Conservation (phyloP, 2,329 filamentous ascomycete species). For the Zymoseptoria passerinii region DNA sequence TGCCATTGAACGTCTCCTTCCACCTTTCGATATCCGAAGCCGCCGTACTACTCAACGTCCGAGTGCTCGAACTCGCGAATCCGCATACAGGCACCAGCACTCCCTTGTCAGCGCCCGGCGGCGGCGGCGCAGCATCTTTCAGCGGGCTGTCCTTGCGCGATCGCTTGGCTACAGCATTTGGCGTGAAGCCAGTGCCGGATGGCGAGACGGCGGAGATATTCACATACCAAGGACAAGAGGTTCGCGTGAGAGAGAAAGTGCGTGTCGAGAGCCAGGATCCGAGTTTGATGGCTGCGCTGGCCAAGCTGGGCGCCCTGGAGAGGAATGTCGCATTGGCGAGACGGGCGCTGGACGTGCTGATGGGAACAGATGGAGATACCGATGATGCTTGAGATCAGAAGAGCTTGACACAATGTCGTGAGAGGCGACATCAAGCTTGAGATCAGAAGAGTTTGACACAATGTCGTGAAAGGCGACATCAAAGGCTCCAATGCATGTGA, state of each 20-base stretch:
- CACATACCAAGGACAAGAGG: conserved; percentile 59
- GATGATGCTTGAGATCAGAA: not conserved
- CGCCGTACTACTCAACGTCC: conserved; percentile 53
- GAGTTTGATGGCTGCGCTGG: conserved; percentile 70
- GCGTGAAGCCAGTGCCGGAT: conserved; percentile 34
- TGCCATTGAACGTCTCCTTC: conserved; percentile 64
- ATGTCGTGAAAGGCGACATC: not conserved
- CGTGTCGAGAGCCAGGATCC: conserved; percentile 84
- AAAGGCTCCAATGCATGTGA: not conserved
- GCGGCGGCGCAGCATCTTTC: conserved; percentile 30
- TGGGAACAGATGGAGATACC: conserved; percentile 49
- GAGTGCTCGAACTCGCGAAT: conserved; percentile 53
- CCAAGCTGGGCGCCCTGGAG: conserved; percentile 72
- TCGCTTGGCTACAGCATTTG: conserved; percentile 42
- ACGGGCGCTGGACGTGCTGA: conserved; percentile 66
- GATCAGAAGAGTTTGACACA: not conserved
- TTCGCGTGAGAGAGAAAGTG: conserved; percentile 83
- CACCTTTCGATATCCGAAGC: conserved; percentile 51
- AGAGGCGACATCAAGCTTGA: not conserved
- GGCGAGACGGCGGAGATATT: conserved; percentile 71
- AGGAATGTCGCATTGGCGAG: conserved; percentile 63
- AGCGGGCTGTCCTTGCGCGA: conserved; percentile 52
- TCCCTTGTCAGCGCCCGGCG: conserved; percentile 17
- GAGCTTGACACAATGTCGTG: not conserved
- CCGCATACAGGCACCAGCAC: conserved; percentile 28